phyloP scores from a whole-genome alignment of 2,329 filamentous ascomycete genomes.

The Myriosclerotinia scirpicola region DNA sequence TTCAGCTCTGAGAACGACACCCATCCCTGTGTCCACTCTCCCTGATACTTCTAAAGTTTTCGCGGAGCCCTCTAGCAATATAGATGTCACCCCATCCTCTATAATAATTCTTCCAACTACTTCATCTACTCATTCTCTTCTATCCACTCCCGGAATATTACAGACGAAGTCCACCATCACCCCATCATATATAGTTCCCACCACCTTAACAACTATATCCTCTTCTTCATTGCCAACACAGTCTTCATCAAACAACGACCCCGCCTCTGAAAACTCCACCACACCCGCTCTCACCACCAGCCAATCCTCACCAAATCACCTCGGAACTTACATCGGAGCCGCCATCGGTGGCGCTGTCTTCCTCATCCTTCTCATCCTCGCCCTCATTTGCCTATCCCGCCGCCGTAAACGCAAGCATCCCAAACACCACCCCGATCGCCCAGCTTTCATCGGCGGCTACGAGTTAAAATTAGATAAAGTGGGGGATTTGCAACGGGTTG shows the following conservation, averaged over 20 bases:
- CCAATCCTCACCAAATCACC: neutral
- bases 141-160: neutral
- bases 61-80: neutral
- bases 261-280: neutral
- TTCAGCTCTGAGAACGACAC: neutral
- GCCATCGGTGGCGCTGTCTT: neutral
- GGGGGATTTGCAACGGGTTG: constrained; percentile 8
- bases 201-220: neutral
- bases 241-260: neutral
- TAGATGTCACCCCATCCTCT: neutral
- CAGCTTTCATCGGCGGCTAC: constrained; percentile 19
- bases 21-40: neutral
- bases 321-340: neutral
- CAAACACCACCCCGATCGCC: constrained; percentile 7
- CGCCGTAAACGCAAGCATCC: neutral
- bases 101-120: neutral
- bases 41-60: neutral
- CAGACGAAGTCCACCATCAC: neutral
- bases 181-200: neutral
- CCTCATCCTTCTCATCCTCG: neutral
- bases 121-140: neutral
- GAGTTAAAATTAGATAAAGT: constrained; percentile 13
- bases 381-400: neutral
- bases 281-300: neutral
- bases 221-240: neutral